Evolutionary conservation across 306 rosid genomes (phyloP).

Genomic region (Prosopis cineraria): DNA sequence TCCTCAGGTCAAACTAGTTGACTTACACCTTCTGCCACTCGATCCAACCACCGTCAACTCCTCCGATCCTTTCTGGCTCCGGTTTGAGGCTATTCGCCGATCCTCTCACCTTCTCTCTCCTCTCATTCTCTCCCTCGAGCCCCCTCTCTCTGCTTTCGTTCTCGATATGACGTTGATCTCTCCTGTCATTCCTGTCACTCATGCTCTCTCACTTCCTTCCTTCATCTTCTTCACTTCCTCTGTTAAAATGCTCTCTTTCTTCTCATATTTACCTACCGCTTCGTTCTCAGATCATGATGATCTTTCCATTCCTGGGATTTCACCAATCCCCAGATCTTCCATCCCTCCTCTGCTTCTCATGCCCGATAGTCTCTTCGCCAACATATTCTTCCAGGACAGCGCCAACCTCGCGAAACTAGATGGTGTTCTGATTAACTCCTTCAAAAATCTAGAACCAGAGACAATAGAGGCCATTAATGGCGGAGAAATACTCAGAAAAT

Average conservation of each 20-base stretch:
- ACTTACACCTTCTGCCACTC: not conserved
- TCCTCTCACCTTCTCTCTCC: slow-evolving; percentile 50
- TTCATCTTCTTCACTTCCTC: slow-evolving; percentile 42
- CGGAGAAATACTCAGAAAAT: slow-evolving; percentile 35
- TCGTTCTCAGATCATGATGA: not conserved
- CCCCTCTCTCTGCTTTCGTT: slow-evolving; percentile 44
- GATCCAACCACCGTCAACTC: slow-evolving; percentile 26
- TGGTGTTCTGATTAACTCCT: slow-evolving; percentile 57
- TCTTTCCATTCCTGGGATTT: slow-evolving; percentile 44
- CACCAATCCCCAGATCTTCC: slow-evolving; percentile 45
- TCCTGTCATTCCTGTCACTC: slow-evolving; percentile 18
- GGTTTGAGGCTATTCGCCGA: slow-evolving; percentile 37
- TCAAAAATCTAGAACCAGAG: slow-evolving; percentile 45
- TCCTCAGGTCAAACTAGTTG: slow-evolving; percentile 21
- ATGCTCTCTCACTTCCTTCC: slow-evolving; percentile 32
- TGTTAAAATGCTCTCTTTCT: not conserved
- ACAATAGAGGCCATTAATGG: slow-evolving; percentile 33
- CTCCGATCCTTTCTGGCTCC: slow-evolving; percentile 45
- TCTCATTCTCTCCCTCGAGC: slow-evolving; percentile 34
- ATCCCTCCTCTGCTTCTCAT: slow-evolving; percentile 47
- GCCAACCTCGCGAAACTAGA: slow-evolving; percentile 29
- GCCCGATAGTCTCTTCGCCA: slow-evolving; percentile 16
- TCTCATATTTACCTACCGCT: not conserved
- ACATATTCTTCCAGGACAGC: slow-evolving; percentile 33
- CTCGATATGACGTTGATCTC: slow-evolving; percentile 37